These are phyloP conservation scores for Mortierella sp. DNA, from an alignment of 371 early-diverging fungal genomes.

Conservation along the genomic window DNA sequence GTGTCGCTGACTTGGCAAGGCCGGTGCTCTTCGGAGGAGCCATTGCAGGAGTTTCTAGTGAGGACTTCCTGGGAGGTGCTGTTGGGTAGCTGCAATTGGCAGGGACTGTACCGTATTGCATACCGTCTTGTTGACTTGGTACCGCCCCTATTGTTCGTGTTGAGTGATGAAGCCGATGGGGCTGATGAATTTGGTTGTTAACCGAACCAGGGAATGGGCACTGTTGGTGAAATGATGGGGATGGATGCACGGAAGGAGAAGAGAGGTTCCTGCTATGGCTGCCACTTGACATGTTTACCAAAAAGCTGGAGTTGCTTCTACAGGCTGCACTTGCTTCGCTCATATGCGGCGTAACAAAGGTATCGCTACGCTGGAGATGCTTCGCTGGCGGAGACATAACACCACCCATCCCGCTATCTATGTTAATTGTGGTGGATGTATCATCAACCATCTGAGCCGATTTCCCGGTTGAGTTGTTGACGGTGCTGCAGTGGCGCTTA, in stretches of 20 bases:
- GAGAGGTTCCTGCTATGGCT: background rate
- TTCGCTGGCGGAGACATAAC: background rate
- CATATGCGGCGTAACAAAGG: conserved; percentile 18
- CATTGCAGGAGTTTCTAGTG: conserved; percentile 11
- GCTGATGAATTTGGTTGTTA: background rate
- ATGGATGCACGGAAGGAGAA: background rate
- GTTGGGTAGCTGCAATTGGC: conserved; percentile 30
- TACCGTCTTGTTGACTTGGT: background rate
- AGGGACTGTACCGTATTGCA: conserved; percentile 17
- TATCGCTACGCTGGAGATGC: conserved; percentile 26
- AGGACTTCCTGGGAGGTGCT: conserved; percentile 23
- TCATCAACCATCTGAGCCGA: background rate
- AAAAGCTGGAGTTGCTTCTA: background rate
- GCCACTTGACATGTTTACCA: conserved; percentile 6
- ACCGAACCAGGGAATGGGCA: background rate
- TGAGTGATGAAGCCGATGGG: background rate
- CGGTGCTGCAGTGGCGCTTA: background rate
- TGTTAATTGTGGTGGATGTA: background rate
- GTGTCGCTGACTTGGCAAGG: conserved; percentile 28
- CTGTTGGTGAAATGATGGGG: background rate
- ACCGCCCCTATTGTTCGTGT: conserved; percentile 4
- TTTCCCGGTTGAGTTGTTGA: background rate
- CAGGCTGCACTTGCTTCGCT: background rate
- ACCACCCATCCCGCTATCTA: background rate
- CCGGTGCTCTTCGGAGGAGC: conserved; percentile 30